Percentiles rank a stretch among this genome's conserved stretches.
phyloP scores from a whole-genome alignment of 2,329 filamentous ascomycete genomes.

The Alternaria angustiovoidea region DNA sequence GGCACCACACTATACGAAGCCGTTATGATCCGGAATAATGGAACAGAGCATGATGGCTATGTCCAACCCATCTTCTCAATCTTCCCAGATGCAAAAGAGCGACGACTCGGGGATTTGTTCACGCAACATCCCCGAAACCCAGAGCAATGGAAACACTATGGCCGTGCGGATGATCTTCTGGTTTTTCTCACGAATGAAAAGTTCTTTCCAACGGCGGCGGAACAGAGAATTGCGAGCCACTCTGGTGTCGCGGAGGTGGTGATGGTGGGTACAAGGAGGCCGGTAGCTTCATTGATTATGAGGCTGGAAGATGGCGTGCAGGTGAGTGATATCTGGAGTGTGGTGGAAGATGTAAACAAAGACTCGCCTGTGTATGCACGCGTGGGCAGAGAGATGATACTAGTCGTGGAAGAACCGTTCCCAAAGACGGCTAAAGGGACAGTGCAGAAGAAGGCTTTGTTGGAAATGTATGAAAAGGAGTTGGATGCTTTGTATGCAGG shows the following conservation, averaged over 20 bases:
- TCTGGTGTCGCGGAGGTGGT: slow-evolving; percentile 39
- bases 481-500: slow-evolving; percentile 15
- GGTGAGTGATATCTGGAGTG: slow-evolving; percentile 57
- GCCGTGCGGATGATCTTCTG: slow-evolving; percentile 32
- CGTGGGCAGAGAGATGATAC: slow-evolving; percentile 54
- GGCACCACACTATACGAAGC: slow-evolving; percentile 20
- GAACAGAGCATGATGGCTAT: slow-evolving; percentile 9
- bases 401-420: slow-evolving; percentile 57
- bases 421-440: slow-evolving; percentile 58
- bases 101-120: slow-evolving; percentile 27
- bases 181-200: slow-evolving; percentile 30
- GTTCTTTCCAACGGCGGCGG: slow-evolving; percentile 29
- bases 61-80: slow-evolving; percentile 32
- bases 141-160: slow-evolving; percentile 25
- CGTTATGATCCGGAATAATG: slow-evolving; percentile 20
- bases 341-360: slow-evolving; percentile 56
- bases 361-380: slow-evolving; percentile 53
- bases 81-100: slow-evolving; percentile 23
- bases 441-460: slow-evolving; percentile 53
- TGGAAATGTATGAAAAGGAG: slow-evolving; percentile 47
- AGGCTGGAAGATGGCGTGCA: slow-evolving; percentile 30
- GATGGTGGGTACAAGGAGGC: slow-evolving; percentile 41
- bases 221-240: slow-evolving; percentile 35
- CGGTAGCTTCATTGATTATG: slow-evolving; percentile 42
- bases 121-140: slow-evolving; percentile 17